These are phyloP conservation scores for Hypsizygus ulmarius DNA, from an alignment of 1,284 basidiomycete genomes.

Conservation along the genomic window DNA sequence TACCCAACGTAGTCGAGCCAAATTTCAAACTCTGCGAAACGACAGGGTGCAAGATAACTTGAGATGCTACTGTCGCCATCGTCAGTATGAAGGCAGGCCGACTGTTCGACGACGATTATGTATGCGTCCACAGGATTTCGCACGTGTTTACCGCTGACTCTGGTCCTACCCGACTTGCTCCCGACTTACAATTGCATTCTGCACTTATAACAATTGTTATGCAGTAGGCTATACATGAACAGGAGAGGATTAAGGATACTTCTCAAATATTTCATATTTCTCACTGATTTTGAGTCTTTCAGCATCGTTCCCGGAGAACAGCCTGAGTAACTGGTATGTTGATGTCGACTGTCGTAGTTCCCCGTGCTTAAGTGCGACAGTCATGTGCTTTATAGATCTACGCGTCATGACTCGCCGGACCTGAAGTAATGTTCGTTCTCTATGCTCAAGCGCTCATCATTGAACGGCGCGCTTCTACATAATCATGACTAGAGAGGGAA, in stretches of 20 bases:
- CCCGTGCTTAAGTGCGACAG: no score
- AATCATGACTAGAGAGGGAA: no score
- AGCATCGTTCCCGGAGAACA: no score
- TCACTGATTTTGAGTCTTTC: background rate
- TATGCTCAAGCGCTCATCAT: no score
- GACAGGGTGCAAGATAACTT: slow-evolving; percentile 82
- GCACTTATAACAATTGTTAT: no score
- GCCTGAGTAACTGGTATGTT: no score
- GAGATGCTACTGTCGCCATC: slow-evolving; percentile 69
- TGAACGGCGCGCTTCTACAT: no score
- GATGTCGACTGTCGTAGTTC: no score
- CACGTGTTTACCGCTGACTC: slow-evolving; percentile 21
- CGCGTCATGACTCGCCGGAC: no score
- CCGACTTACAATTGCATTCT: background rate
- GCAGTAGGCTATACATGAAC: no score
- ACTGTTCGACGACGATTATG: background rate
- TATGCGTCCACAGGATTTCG: slow-evolving; percentile 10
- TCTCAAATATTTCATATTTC: background rate
- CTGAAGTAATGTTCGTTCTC: no score
- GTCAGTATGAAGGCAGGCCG: slow-evolving; percentile 6
- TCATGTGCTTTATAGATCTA: no score
- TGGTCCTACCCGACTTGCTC: slow-evolving; percentile 4
- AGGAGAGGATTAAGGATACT: background rate
- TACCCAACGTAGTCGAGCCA: slow-evolving; percentile 76
- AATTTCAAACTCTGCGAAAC: slow-evolving; percentile 77